Conservation (phyloP, 2,329 filamentous ascomycete genomes). For the Neonectria neomacrospora region DNA sequence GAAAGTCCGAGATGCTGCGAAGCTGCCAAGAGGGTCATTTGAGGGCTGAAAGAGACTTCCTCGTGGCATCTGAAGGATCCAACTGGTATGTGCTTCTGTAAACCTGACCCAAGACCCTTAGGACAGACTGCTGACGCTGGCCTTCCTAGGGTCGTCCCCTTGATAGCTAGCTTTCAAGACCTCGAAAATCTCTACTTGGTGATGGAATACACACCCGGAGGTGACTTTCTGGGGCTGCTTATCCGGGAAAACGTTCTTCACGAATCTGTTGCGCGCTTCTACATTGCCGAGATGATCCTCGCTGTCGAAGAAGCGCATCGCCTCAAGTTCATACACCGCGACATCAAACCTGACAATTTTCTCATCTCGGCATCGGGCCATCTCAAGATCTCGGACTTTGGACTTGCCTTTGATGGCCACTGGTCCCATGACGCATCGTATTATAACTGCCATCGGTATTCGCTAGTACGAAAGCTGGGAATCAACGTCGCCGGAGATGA, state of each 20-base stretch:
- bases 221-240: slow-evolving; percentile 89
- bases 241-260: slow-evolving; percentile 86
- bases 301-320: slow-evolving; percentile 93
- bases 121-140: slow-evolving; percentile 4
- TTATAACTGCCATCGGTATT: slow-evolving; percentile 85
- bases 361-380: slow-evolving; percentile 89
- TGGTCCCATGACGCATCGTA: slow-evolving; percentile 93
- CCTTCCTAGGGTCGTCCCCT: slow-evolving; percentile 77
- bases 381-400: slow-evolving; percentile 95
- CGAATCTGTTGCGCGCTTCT: slow-evolving; percentile 84
- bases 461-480: slow-evolving; percentile 78
- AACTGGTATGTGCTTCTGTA: slow-evolving; percentile 66
- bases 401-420: slow-evolving; percentile 92
- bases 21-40: slow-evolving; percentile 94
- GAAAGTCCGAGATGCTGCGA: slow-evolving; percentile 91
- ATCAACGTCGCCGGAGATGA: slow-evolving; percentile 79
- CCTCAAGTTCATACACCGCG: slow-evolving; percentile 91
- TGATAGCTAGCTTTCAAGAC: slow-evolving; percentile 92
- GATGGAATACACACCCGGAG: slow-evolving; percentile 98
- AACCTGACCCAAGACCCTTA: neutral
- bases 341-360: slow-evolving; percentile 98
- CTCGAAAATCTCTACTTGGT: slow-evolving; percentile 85
- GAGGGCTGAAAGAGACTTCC: slow-evolving; percentile 89
- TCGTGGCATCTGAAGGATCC: slow-evolving; percentile 89
- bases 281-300: slow-evolving; percentile 94